These are phyloP conservation scores for Ustilago xerochloae DNA, from an alignment of 1,284 basidiomycete species.

Conservation along the genomic window DNA sequence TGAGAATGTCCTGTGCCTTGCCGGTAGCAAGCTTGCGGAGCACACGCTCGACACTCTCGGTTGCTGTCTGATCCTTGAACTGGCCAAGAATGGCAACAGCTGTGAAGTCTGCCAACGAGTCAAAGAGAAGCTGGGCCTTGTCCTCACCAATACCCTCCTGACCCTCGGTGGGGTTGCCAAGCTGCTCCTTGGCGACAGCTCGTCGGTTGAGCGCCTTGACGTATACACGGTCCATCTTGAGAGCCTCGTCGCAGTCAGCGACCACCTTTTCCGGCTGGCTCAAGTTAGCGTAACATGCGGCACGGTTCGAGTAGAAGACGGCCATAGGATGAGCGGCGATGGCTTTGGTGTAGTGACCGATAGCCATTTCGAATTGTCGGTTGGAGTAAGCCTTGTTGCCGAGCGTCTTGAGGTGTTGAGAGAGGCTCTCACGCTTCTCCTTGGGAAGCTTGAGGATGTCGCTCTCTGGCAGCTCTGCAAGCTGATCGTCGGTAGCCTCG, in stretches of 20 bases:
- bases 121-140: constrained; percentile 52
- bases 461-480: constrained; percentile 55
- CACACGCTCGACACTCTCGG: constrained; percentile 88
- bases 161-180: constrained; percentile 80
- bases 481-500: constrained; percentile 61
- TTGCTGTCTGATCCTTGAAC: constrained; percentile 84
- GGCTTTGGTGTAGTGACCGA: constrained; percentile 83
- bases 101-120: constrained; percentile 79
- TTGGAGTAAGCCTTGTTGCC: constrained; percentile 90
- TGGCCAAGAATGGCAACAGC: constrained; percentile 93
- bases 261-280: constrained; percentile 84
- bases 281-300: constrained; percentile 96
- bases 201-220: constrained; percentile 95
- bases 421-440: constrained; percentile 75
- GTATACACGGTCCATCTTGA: constrained; percentile 85
- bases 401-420: constrained; percentile 83
- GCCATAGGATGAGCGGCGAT: constrained; percentile 88
- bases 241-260: constrained; percentile 88
- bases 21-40: constrained; percentile 83
- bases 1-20: constrained; percentile 79
- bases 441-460: constrained; percentile 60
- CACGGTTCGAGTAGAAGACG: constrained; percentile 96
- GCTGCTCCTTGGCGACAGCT: constrained; percentile 83
- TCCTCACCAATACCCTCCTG: constrained; percentile 58
- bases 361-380: constrained; percentile 81